A percentile compares a stretch with the other conserved stretches of the same genome.
Conservation (phyloP, 2,329 filamentous ascomycete genomes). For the Venturia effusa region DNA sequence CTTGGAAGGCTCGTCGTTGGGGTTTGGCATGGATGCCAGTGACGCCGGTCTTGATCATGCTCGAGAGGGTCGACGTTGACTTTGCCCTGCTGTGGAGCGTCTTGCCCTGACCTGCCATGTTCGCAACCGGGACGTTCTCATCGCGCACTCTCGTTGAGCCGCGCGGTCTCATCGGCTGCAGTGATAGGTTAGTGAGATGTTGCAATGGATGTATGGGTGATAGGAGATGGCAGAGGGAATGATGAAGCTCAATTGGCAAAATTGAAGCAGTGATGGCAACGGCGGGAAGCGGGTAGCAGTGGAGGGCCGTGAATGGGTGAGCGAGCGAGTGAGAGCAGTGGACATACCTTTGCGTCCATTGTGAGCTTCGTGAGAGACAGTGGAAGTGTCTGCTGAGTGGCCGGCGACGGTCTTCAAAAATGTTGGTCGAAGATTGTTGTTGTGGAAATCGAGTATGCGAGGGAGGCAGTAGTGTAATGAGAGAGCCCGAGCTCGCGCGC, state of each 20-base stretch:
- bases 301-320: conserved; percentile 3
- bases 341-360: conserved; percentile 35
- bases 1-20: conserved; percentile 66
- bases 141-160: conserved; percentile 52
- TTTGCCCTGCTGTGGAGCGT: conserved; percentile 66
- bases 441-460: neutral
- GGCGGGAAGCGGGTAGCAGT: neutral
- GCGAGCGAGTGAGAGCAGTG: conserved; percentile 6
- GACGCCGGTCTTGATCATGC: conserved; percentile 47
- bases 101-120: conserved; percentile 38
- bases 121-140: conserved; percentile 55
- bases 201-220: conserved; percentile 13
- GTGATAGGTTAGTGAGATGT: neutral
- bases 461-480: neutral
- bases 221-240: conserved; percentile 4
- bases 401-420: neutral
- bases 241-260: neutral
- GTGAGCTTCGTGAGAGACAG: conserved; percentile 13
- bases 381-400: neutral
- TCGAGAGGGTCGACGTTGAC: conserved; percentile 55
- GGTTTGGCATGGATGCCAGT: conserved; percentile 30
- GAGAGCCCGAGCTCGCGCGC: neutral
- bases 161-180: conserved; percentile 57
- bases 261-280: neutral
- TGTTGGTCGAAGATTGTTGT: neutral